These are phyloP conservation scores for Pholiota conissans DNA, from an alignment of 768 basidiomycete genomes.

Conservation along the genomic window DNA sequence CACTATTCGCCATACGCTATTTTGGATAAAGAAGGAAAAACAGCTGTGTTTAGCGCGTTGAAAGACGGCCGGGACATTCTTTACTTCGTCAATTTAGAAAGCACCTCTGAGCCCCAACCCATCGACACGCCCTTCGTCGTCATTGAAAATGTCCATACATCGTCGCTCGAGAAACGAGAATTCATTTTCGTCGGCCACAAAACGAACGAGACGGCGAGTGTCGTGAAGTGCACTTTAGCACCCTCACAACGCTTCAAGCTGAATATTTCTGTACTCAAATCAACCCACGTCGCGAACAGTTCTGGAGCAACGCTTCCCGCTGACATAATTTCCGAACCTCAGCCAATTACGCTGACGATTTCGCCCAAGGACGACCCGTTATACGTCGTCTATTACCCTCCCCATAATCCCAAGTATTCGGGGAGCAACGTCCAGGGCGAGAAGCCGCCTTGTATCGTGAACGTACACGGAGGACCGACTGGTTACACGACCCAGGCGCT, in stretches of 20 bases:
- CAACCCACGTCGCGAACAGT: slow-evolving; percentile 1
- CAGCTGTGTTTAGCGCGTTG: slow-evolving; percentile 37
- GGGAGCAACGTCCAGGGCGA: slow-evolving; percentile 48
- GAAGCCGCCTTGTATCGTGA: slow-evolving; percentile 66
- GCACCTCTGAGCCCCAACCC: slow-evolving; percentile 26
- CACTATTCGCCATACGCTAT: slow-evolving; percentile 47
- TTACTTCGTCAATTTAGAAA: slow-evolving; percentile 37
- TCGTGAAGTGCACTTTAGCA: slow-evolving; percentile 34
- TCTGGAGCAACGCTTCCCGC: slow-evolving; percentile 10
- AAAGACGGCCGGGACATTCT: slow-evolving; percentile 42
- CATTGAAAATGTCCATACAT: slow-evolving; percentile 34
- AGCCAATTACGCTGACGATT: slow-evolving; percentile 43
- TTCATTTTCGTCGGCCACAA: slow-evolving; percentile 46
- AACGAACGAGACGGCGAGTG: slow-evolving; percentile 32
- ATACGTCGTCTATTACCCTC: slow-evolving; percentile 67
- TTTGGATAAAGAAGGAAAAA: slow-evolving; percentile 32
- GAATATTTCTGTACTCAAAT: slow-evolving; percentile 11
- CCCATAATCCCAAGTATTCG: slow-evolving; percentile 60
- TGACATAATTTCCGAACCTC: slow-evolving; percentile 47
- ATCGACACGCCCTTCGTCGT: slow-evolving; percentile 44
- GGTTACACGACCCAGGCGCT: slow-evolving; percentile 44
- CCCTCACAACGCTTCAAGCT: slow-evolving; percentile 2
- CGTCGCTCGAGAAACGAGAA: slow-evolving; percentile 27
- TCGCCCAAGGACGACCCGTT: slow-evolving; percentile 37
- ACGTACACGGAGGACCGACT: slow-evolving; percentile 77